These are phyloP conservation scores for Nakazawaea peltata DNA, from an alignment of 805 yeast genomes.

Conservation along the genomic window DNA sequence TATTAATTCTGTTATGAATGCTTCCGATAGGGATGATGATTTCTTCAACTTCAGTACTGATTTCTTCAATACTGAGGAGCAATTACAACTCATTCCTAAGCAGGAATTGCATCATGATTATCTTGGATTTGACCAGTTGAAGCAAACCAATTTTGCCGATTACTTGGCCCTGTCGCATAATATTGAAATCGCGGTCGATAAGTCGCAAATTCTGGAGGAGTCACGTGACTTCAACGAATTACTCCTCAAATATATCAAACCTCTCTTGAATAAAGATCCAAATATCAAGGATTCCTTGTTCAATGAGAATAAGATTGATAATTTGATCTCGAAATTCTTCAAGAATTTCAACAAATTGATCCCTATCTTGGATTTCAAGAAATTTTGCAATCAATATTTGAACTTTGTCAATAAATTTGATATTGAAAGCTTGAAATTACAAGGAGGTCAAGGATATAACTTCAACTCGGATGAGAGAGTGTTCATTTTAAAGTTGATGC, in stretches of 20 bases:
- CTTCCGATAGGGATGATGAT: constrained; percentile 6
- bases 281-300: neutral
- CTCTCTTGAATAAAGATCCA: constrained; percentile 7
- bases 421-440: constrained; percentile 8
- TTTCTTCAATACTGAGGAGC: neutral
- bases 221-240: constrained; percentile 23
- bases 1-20: neutral
- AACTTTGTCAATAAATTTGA: constrained; percentile 34
- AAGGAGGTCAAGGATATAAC: constrained; percentile 11
- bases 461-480: constrained; percentile 29
- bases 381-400: constrained; percentile 44
- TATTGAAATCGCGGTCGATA: neutral
- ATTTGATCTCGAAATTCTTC: constrained; percentile 39
- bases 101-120: constrained; percentile 11
- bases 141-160: constrained; percentile 19
- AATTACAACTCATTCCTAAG: neutral
- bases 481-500: constrained; percentile 41
- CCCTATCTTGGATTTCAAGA: constrained; percentile 46
- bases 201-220: constrained; percentile 6
- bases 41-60: constrained; percentile 12
- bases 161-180: constrained; percentile 16
- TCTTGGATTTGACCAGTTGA: constrained; percentile 5
- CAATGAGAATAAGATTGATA: constrained; percentile 27
- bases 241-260: constrained; percentile 7
- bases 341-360: constrained; percentile 44